Evolutionary conservation across 768 basidiomycete genomes (phyloP), one percentile per base, ranked within the genome.

Genomic region (Wakefieldia striispora): DNA sequence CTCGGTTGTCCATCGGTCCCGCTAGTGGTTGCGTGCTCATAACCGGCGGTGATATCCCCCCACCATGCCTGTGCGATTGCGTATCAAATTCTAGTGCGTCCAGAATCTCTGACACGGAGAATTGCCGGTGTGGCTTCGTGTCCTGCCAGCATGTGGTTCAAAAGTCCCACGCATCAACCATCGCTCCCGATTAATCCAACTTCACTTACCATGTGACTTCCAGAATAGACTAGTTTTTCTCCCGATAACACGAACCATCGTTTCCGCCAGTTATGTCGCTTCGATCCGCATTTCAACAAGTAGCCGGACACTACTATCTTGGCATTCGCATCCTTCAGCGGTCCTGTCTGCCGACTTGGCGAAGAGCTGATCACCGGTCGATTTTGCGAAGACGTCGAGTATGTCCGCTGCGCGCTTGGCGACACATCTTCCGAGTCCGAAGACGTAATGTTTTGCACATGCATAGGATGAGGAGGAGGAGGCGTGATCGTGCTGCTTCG

Each of bases 221-320:
- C 83, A 10, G 84, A 86, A 72, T 99, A 99, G 31, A 91, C 72
- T 45, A 99, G 71, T 63, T 84, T 88, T 60, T 93, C 91, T 34
- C 84, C 84, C 34, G 86, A 92, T n/a, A 99, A 74, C 33, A 91
- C 84, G 61, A 99, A 98, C 95, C 95, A 98, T 24, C 97, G 74
- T 70, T 99, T 98, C 49, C 93, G 80, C 97, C 97, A 99, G 57
- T 83, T 91, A 60, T 89, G 86, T 62, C 95, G 81, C 58, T 95
- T 92, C 38, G 86, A 86, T 23, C 92, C 94, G 67, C 92, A 94
- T 64, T 98, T 98, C 89, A 95, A 93, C 53, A 99, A 75, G 68
- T 98, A 99, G 2, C 94, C 93, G 17, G 84, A 83, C 4, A 95
- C 65, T 34, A 99, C 85, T 34, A 84, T 74, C 72, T 94, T 95